phyloP scores from a whole-genome alignment of 768 basidiomycete species.

The Collybia mongolica region DNA sequence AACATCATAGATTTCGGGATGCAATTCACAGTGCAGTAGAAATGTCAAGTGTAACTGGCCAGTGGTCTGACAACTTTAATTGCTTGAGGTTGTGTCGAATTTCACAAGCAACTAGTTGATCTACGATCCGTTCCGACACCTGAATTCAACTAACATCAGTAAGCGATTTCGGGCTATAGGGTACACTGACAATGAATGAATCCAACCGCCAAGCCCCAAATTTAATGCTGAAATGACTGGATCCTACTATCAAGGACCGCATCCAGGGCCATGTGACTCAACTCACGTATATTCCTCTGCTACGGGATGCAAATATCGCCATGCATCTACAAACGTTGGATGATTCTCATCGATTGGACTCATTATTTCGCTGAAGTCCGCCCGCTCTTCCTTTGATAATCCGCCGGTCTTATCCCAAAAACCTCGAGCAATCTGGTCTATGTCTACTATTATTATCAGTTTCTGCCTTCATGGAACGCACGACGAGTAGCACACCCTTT shows the following conservation, averaged over 20 bases:
- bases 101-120: not conserved
- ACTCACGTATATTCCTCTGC: slow-evolving; percentile 4
- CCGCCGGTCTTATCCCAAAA: slow-evolving; percentile 1
- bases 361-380: not conserved
- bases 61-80: slow-evolving; percentile 2
- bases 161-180: not conserved
- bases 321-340: slow-evolving; percentile 1
- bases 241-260: not conserved
- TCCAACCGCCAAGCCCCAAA: slow-evolving; percentile 6
- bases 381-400: not conserved
- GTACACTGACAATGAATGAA: not conserved
- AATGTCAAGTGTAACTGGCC: not conserved
- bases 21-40: not conserved
- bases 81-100: slow-evolving; percentile 2
- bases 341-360: not conserved
- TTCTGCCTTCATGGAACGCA: not conserved
- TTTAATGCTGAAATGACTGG: not conserved
- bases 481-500: not conserved
- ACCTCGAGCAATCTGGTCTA: not conserved
- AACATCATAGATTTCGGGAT: no score
- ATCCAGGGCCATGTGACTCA: not conserved
- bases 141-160: not conserved
- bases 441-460: not conserved
- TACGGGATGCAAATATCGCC: slow-evolving; percentile 1
- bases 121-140: slow-evolving; percentile 1